These are phyloP conservation scores for Chrysosporium keratinophilum DNA, from an alignment of 2,329 filamentous ascomycete species.

Conservation along the genomic window DNA sequence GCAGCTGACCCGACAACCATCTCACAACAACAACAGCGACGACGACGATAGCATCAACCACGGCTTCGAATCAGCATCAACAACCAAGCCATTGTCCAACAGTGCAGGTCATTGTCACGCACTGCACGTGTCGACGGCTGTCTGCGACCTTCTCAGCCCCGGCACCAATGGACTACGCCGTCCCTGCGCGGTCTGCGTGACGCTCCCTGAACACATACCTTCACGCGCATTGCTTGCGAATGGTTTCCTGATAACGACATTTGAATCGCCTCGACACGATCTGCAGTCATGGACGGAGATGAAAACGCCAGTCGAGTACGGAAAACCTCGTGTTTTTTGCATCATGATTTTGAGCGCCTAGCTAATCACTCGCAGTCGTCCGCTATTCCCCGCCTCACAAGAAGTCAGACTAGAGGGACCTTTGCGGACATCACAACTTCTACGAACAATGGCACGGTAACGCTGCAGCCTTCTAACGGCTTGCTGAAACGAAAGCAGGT, in stretches of 20 bases:
- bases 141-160: too few relatives aligned
- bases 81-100: neutral
- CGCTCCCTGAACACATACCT: neutral
- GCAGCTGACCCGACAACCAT: neutral
- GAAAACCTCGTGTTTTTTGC: neutral
- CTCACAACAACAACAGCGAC: neutral
- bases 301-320: conserved; percentile 14
- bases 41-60: neutral
- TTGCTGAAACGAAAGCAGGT: conserved; percentile 3
- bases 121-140: too few relatives aligned
- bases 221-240: neutral
- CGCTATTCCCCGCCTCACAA: conserved; percentile 12
- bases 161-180: too few relatives aligned
- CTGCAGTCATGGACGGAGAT: conserved; percentile 12
- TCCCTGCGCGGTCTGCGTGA: neutral
- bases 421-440: conserved; percentile 44
- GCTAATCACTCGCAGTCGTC: conserved; percentile 7
- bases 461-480: neutral
- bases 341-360: neutral
- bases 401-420: conserved; percentile 9
- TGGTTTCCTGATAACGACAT: neutral
- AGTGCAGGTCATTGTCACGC: too few relatives aligned
- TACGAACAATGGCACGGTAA: conserved; percentile 39
- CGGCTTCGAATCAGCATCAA: neutral
- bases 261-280: neutral